Evolutionary conservation across 2,329 filamentous ascomycete species (phyloP), one percentile per base, ranked within the genome.

Genomic region (Chrysoporthe puriensis): DNA sequence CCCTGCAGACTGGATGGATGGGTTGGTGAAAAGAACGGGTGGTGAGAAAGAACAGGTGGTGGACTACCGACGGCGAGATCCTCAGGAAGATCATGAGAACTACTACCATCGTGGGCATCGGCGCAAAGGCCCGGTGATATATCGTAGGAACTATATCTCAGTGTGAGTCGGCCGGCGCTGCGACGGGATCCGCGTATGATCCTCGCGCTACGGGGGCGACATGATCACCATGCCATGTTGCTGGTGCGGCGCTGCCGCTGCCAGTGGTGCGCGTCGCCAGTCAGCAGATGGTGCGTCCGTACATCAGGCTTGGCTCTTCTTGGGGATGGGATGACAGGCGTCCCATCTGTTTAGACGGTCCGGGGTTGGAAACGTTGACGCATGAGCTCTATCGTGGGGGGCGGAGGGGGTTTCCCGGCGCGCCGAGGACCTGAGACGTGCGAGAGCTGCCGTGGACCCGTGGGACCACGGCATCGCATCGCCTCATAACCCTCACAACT

Each of bases 1-100:
- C 44, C 67, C 67, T 64, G 67, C 67, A 69, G 67, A 57, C 66
- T 64, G 43, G 60, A 14, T 9, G 46, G 36, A 8, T 56, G 36
- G 36, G 46, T 32, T n/a, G 62, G 46, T 7, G 9, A 64, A 48
- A 62, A 32, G 46, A 70, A 64, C 16, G 26, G 44, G 54, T 48
- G 59, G 58, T 46, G 64, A 64, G 52, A 66, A 60, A 64, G 66
- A 66, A 58, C 64, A 54, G 42, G 66, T 14, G 32, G 32, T 7
- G 18, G 34, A 36, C 54, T 57, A 18, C 32, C 32, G 34, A 40
- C 16, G 3, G 26, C 13, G 11, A 34, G 9, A 21, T 4, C 44
- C 18, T 46, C 44, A 14, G n/a, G n/a, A 4, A 46, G 21, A 60
- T 5, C 11, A 43, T 7, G 36, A 60, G 36, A 44, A 60, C 26